Evolutionary conservation across 2,329 filamentous ascomycete genomes (phyloP).

Genomic region (Cryphonectria radicalis): DNA sequence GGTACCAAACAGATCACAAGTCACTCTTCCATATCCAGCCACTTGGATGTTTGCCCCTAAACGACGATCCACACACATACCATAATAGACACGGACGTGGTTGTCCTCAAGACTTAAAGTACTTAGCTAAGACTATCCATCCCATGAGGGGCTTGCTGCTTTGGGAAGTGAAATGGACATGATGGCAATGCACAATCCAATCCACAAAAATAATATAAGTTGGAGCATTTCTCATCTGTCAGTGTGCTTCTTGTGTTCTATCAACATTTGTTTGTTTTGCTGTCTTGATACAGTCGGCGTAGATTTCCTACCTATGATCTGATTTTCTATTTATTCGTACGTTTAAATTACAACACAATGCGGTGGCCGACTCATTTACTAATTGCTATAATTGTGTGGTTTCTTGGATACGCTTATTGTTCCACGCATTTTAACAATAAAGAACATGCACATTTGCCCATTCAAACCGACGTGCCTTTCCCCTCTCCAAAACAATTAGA

Average conservation of each 20-base stretch:
- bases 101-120: not conserved
- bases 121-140: not conserved
- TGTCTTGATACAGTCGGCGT: not conserved
- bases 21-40: not conserved
- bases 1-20: not conserved
- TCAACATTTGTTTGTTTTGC: not conserved
- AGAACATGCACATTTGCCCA: not conserved
- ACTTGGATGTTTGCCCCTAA: not conserved
- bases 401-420: not conserved
- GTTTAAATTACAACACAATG: not conserved
- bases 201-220: not conserved
- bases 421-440: not conserved
- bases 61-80: not conserved
- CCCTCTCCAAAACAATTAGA: not conserved
- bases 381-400: not conserved
- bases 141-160: not conserved
- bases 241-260: not conserved
- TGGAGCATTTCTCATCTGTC: not conserved
- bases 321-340: not conserved
- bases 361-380: not conserved
- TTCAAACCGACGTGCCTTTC: not conserved
- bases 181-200: not conserved
- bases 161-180: not conserved
- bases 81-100: not conserved
- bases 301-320: not conserved